A percentile compares a stretch with the other conserved stretches of the same genome.
Conservation (phyloP, 2,329 filamentous ascomycete species). For the Fusarium stilboides region DNA sequence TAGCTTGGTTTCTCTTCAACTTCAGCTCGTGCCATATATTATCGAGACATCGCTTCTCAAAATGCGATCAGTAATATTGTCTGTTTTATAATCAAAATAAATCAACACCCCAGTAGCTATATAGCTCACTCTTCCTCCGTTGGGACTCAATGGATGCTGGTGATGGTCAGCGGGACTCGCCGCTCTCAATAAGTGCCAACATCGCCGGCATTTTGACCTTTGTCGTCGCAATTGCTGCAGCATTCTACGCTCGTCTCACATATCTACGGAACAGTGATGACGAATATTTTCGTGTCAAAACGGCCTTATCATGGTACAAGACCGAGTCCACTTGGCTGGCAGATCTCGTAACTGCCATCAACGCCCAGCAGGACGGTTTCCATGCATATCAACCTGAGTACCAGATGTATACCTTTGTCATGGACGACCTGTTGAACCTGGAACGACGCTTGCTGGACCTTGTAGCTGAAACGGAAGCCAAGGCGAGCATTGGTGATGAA, state of each 20-base stretch:
- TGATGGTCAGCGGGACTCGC: constrained; percentile 56
- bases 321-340: constrained; percentile 63
- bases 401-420: constrained; percentile 64
- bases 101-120: background rate
- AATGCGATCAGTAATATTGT: background rate
- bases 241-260: constrained; percentile 61
- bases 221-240: constrained; percentile 61
- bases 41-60: background rate
- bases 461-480: constrained; percentile 60
- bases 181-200: constrained; percentile 61
- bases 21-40: background rate
- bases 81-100: background rate
- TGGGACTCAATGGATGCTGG: constrained; percentile 45
- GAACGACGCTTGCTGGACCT: constrained; percentile 62
- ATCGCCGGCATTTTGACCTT: constrained; percentile 64
- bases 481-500: constrained; percentile 41
- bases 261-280: constrained; percentile 63
- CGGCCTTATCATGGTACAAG: constrained; percentile 64
- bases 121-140: background rate
- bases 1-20: background rate
- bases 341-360: constrained; percentile 57
- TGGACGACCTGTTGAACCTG: constrained; percentile 62
- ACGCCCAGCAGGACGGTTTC: constrained; percentile 46
- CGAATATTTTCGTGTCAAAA: constrained; percentile 65
- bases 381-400: constrained; percentile 55